These are phyloP conservation scores for Dendrocalamus sinicus DNA, from an alignment of 176 grass and related monocot genomes.

Conservation along the genomic window DNA sequence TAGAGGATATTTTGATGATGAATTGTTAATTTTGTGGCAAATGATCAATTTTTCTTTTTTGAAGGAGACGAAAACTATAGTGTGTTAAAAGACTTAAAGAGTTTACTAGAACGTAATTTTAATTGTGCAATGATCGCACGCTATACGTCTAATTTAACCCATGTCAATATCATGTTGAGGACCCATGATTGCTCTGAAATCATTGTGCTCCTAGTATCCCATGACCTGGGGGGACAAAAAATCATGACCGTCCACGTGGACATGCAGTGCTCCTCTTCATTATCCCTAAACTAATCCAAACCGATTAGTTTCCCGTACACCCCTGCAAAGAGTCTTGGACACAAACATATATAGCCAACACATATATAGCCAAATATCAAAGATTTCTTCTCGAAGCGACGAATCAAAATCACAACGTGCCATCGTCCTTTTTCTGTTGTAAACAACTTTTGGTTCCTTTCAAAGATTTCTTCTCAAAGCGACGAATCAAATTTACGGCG, in stretches of 20 bases:
- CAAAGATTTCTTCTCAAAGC: background rate
- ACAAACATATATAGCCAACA: no score
- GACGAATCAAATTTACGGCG: background rate
- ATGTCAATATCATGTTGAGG: background rate
- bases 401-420: no score
- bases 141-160: background rate
- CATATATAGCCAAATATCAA: no score
- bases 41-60: background rate
- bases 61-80: background rate
- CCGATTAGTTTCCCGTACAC: background rate
- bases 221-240: background rate
- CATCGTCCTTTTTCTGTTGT: no score
- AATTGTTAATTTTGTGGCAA: no score
- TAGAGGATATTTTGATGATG: no score
- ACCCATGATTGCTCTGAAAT: background rate
- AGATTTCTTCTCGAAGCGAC: no score
- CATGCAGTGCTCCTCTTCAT: background rate
- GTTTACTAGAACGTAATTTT: background rate
- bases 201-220: background rate
- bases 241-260: background rate
- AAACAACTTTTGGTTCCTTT: no score
- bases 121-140: background rate
- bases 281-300: background rate
- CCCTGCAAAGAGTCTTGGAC: background rate
- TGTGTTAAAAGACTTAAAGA: background rate